Base-by-base conservation (phyloP, 805 yeast species). In the Saccharomycopsis fermentans region DNA sequence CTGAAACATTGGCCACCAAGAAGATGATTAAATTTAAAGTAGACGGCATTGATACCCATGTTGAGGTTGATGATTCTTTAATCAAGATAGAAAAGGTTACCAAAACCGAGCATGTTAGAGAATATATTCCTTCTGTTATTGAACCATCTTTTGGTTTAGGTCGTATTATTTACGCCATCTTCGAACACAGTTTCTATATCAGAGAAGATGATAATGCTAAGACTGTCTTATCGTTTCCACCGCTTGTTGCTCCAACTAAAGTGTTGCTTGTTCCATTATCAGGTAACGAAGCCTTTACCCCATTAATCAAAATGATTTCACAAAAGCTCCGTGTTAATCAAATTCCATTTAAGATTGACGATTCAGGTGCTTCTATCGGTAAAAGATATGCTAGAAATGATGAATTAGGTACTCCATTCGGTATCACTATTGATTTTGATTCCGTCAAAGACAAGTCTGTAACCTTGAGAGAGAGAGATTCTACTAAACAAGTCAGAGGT, bases 141-240 rank as follows among this genome's bases (percentile, higher is more conserved):
- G 99, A 94, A 77, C 99, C 99, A 63, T 94, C 99, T 6, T 94
- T 94, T 69, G 99, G 99, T 81, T 86, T 94, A 70, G 99, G 99
- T 61, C 91, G 99, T 77, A 90, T 95, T 72, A 77, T 94, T 64
- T 94, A 94, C 77, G 81, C 96, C 43, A 74, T 92, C 65, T 87
- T 91, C 68, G 99, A 94, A 77, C 99, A 94, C 74, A 80, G 82
- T 55, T 94, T 86, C 87, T 94, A 97, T 96, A 74, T 86, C 58
- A 86, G 99, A 75, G 90, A 96, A 19, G 97, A 87, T 70, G 90
- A 87, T 65, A 81, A 84, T 63, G 85, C 88, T 59, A 91, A 96
- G 74, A 84, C 92, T 68, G 96, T 89, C 12, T 77, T 94, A 64
- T 89, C 97, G 14, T 87, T 94, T 78, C 90, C 94, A 64, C 98